Evolutionary conservation across 139 green algal genomes (phyloP).

Genomic region (Chara braunii): DNA sequence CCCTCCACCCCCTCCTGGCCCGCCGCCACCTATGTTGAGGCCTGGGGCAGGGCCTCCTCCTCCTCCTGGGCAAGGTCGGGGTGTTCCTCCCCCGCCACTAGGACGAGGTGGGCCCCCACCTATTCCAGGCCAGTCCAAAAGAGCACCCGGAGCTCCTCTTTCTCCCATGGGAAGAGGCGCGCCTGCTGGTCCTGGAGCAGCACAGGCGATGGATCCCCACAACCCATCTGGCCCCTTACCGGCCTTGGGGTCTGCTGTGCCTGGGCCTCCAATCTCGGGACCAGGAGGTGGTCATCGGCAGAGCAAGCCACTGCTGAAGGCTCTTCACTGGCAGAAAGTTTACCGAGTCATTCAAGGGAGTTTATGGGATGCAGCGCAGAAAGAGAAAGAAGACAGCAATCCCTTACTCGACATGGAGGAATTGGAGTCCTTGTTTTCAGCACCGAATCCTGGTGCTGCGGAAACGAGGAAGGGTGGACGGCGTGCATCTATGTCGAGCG

Average conservation of each 20-base stretch:
- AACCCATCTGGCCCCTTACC: background rate
- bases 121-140: slow-evolving; percentile 1
- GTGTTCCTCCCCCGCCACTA: background rate
- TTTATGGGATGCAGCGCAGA: slow-evolving; percentile 22
- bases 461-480: slow-evolving; percentile 22
- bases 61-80: slow-evolving; percentile 17
- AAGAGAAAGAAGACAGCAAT: slow-evolving; percentile 4
- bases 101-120: slow-evolving; percentile 6
- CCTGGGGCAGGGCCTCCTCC: slow-evolving; percentile 14
- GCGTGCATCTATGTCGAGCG: too few species aligned
- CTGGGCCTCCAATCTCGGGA: background rate
- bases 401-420: slow-evolving; percentile 8
- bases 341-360: slow-evolving; percentile 13
- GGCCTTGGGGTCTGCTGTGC: too few species aligned
- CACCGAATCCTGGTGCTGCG: slow-evolving; percentile 1
- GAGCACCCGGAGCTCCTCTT: slow-evolving; percentile 8
- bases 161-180: slow-evolving; percentile 12
- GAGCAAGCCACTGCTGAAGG: slow-evolving; percentile 23
- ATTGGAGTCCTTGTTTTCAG: slow-evolving; percentile 33
- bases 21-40: background rate
- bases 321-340: slow-evolving; percentile 35
- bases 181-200: background rate
- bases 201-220: background rate
- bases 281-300: background rate
- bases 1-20: slow-evolving; percentile 11